Conservation (phyloP, 768 basidiomycete species). For the Neoboletus subvelutipes region DNA sequence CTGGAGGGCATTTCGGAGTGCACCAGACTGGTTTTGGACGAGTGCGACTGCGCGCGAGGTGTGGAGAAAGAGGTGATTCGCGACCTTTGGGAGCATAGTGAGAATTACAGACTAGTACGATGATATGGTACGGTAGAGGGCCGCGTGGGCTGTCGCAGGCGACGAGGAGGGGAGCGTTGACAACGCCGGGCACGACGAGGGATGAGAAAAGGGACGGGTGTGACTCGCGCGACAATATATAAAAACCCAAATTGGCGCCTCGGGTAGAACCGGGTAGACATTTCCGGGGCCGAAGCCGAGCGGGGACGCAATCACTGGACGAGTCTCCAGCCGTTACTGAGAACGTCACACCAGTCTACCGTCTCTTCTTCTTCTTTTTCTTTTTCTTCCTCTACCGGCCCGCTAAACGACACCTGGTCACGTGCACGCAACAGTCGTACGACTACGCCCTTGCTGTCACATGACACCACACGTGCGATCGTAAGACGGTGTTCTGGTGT, state of each 20-base stretch:
- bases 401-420: conserved; percentile 29
- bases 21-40: conserved; percentile 67
- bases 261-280: conserved; percentile 23
- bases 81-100: conserved; percentile 79
- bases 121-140: not conserved
- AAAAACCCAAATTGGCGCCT: conserved; percentile 15
- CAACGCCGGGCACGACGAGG: too few relatives aligned
- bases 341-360: conserved; percentile 30
- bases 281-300: conserved; percentile 12
- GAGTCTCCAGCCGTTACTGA: conserved; percentile 31
- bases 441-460: conserved; percentile 8
- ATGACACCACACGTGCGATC: conserved; percentile 40
- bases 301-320: conserved; percentile 12
- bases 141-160: not conserved
- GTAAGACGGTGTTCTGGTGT: conserved; percentile 58
- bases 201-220: not conserved
- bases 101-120: conserved; percentile 8
- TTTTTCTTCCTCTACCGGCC: conserved; percentile 27
- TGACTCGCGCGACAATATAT: conserved; percentile 7
- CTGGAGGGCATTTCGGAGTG: conserved; percentile 77
- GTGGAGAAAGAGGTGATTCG: conserved; percentile 73
- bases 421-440: conserved; percentile 22
- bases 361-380: conserved; percentile 6
- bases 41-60: conserved; percentile 74
- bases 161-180: not conserved